A percentile compares a stretch with the other conserved stretches of the same genome.
These are phyloP conservation scores for Podila verticillata DNA, from an alignment of 192 early-diverging fungal genomes.

Conservation along the genomic window DNA sequence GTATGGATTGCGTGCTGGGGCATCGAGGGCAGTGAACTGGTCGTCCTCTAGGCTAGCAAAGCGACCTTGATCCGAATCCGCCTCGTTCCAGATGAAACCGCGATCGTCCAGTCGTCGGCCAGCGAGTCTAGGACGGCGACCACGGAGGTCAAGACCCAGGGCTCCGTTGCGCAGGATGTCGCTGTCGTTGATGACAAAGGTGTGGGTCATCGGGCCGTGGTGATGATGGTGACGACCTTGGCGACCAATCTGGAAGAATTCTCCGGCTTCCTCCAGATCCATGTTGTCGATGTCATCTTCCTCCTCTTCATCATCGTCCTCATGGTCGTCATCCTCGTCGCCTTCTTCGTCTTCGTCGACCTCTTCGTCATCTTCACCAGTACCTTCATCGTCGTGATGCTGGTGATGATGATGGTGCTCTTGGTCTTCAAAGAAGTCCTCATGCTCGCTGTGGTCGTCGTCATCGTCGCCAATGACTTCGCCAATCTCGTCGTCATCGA, in stretches of 20 bases:
- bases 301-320: conserved; percentile 54
- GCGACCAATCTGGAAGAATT: conserved; percentile 39
- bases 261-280: conserved; percentile 50
- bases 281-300: conserved; percentile 63
- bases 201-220: conserved; percentile 36
- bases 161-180: conserved; percentile 41
- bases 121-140: conserved; percentile 48
- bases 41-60: conserved; percentile 41
- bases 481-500: conserved; percentile 53
- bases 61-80: conserved; percentile 39
- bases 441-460: conserved; percentile 63
- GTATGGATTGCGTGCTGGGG: conserved; percentile 45
- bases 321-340: conserved; percentile 59
- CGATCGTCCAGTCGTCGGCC: conserved; percentile 52
- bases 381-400: conserved; percentile 55
- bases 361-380: conserved; percentile 62
- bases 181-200: conserved; percentile 46
- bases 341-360: conserved; percentile 65
- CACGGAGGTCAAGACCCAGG: conserved; percentile 50
- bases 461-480: conserved; percentile 62
- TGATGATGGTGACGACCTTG: conserved; percentile 44
- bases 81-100: conserved; percentile 47
- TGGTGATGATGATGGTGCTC: conserved; percentile 52
- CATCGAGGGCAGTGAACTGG: conserved; percentile 47
- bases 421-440: conserved; percentile 56